Evolutionary conservation across 257 asterid species (phyloP).

Genomic region (Nicotiana benthamiana): DNA sequence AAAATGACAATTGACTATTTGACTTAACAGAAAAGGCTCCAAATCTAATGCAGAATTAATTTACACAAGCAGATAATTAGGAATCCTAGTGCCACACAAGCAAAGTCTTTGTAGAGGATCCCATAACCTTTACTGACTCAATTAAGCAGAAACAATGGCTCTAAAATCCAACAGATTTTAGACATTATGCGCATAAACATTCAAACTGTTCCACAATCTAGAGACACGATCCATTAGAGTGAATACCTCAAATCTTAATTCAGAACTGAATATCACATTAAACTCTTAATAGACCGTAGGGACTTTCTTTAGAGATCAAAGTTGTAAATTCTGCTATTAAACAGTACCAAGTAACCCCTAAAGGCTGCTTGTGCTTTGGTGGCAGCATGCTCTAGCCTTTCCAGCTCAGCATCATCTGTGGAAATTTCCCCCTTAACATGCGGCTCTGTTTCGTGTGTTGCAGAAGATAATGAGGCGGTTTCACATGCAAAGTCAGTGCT

Average conservation of each 20-base stretch:
- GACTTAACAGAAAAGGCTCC: not conserved
- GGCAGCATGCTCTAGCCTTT: slow-evolving; percentile 34
- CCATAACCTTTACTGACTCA: not conserved
- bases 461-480: not conserved
- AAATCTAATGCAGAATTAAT: not conserved
- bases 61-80: not conserved
- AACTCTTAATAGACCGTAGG: no score
- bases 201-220: not conserved
- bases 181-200: not conserved
- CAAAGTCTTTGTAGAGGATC: not conserved
- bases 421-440: not conserved
- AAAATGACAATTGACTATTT: not conserved
- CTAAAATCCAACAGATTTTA: not conserved
- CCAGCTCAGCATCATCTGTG: slow-evolving; percentile 14
- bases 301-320: not conserved
- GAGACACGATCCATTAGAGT: not conserved
- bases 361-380: slow-evolving; percentile 30
- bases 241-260: not conserved
- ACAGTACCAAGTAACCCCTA: slow-evolving; percentile 31
- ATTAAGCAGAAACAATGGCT: not conserved
- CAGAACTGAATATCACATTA: not conserved
- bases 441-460: not conserved
- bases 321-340: not conserved
- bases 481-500: slow-evolving; percentile 8
- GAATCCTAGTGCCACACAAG: not conserved